Evolutionary conservation across 192 early-diverging fungal species (phyloP).

Genomic region (Backusella sp.): DNA sequence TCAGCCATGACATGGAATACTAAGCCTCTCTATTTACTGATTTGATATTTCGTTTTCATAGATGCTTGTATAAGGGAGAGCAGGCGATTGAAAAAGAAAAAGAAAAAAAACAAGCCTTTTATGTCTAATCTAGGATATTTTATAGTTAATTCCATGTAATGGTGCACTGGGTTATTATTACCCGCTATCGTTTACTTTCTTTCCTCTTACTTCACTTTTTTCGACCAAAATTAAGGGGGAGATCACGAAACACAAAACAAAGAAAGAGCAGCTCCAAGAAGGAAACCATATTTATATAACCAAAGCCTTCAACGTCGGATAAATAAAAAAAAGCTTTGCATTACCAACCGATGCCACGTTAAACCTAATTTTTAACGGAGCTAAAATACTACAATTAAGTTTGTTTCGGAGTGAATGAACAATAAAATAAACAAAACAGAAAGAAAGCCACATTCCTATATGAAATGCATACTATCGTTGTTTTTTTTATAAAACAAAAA

Average conservation of each 20-base stretch:
- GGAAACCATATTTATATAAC: not conserved
- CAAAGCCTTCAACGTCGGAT: not conserved
- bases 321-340: not conserved
- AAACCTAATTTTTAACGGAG: not conserved
- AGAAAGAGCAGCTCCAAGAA: too few species aligned
- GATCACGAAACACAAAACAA: too few species aligned
- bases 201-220: too few species aligned
- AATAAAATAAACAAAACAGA: not conserved
- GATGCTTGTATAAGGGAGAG: not conserved
- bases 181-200: too few species aligned
- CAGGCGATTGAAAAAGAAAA: not conserved
- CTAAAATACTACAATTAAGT: not conserved
- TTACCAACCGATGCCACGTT: not conserved
- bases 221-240: too few species aligned
- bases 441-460: not conserved
- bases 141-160: too few species aligned
- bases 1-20: not conserved
- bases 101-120: too few species aligned
- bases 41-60: not conserved
- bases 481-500: not conserved
- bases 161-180: too few species aligned
- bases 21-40: not conserved
- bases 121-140: too few species aligned
- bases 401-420: not conserved
- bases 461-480: not conserved